These are phyloP conservation scores for Debaryomyces psychrophilus DNA, from an alignment of 1,139 yeast species.

Conservation along the genomic window DNA sequence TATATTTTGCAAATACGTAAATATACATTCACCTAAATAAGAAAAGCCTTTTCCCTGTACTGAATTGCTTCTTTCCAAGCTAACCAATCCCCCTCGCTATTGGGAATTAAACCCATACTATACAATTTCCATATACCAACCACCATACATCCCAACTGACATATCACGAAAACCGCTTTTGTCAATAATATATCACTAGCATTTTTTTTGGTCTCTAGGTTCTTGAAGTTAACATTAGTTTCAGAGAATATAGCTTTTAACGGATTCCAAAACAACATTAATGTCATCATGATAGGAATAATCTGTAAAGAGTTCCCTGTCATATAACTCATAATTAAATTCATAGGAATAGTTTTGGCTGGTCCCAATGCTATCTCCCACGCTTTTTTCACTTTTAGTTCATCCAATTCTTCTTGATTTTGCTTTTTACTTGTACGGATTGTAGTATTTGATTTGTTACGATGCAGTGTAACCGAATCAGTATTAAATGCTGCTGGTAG, in stretches of 20 bases:
- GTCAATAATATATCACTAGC: conserved; percentile 44
- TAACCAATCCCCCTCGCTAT: conserved; percentile 86
- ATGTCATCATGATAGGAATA: conserved; percentile 88
- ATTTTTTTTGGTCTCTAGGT: conserved; percentile 40
- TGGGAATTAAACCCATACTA: conserved; percentile 89
- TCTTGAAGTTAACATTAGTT: conserved; percentile 50
- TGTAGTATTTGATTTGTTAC: background rate
- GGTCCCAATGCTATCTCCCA: conserved; percentile 90
- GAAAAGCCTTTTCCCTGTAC: conserved; percentile 28
- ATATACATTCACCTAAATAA: conserved; percentile 4
- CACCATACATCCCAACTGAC: conserved; percentile 66
- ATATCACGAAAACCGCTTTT: conserved; percentile 47
- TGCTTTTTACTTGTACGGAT: conserved; percentile 10
- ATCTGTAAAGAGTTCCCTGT: conserved; percentile 89
- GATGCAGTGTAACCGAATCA: conserved; percentile 1
- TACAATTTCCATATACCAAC: conserved; percentile 87
- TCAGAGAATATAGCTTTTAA: conserved; percentile 66
- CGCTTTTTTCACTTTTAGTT: conserved; percentile 63
- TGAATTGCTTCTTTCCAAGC: conserved; percentile 65
- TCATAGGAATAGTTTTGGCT: conserved; percentile 87
- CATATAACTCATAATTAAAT: conserved; percentile 87
- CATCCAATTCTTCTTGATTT: conserved; percentile 28
- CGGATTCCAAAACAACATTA: conserved; percentile 81
- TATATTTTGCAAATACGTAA: background rate
- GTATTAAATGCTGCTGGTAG: conserved; percentile 3